Percentiles rank a stretch among this genome's conserved stretches.
These are phyloP conservation scores for Terana coerulea DNA, from an alignment of 768 basidiomycete genomes.

Conservation along the genomic window DNA sequence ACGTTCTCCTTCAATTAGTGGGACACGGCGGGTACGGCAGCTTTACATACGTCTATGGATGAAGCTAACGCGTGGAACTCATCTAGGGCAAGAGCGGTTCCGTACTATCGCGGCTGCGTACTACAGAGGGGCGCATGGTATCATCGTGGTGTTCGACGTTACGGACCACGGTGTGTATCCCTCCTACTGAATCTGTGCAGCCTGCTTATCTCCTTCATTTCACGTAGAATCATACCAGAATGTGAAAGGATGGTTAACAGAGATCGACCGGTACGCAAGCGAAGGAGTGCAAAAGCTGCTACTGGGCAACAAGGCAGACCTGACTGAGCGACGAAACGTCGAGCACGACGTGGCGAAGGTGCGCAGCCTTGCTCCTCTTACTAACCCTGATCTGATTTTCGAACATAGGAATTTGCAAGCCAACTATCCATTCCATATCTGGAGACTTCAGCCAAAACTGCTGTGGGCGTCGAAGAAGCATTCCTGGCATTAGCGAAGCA, in stretches of 20 bases:
- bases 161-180: constrained; percentile 76
- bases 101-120: constrained; percentile 99
- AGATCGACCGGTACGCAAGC: constrained; percentile 94
- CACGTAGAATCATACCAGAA: constrained; percentile 84
- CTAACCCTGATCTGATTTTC: not conserved
- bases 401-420: constrained; percentile 81
- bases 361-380: not conserved
- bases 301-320: constrained; percentile 98
- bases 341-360: constrained; percentile 88
- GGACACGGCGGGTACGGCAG: constrained; percentile 85
- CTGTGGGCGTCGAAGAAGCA: constrained; percentile 97
- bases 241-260: constrained; percentile 93
- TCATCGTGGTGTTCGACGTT: constrained; percentile 98
- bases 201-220: not conserved
- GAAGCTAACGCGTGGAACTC: not conserved
- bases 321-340: constrained; percentile 94
- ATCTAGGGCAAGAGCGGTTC: constrained; percentile 91
- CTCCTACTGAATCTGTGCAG: not conserved
- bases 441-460: constrained; percentile 97
- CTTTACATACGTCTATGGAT: not conserved
- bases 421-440: constrained; percentile 90
- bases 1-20: constrained; percentile 51
- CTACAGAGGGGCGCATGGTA: constrained; percentile 98
- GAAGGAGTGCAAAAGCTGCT: constrained; percentile 98
- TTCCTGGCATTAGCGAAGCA: constrained; percentile 98